These are phyloP conservation scores for Chlorencoelia australis DNA, from an alignment of 2,329 filamentous ascomycete species.

Conservation along the genomic window DNA sequence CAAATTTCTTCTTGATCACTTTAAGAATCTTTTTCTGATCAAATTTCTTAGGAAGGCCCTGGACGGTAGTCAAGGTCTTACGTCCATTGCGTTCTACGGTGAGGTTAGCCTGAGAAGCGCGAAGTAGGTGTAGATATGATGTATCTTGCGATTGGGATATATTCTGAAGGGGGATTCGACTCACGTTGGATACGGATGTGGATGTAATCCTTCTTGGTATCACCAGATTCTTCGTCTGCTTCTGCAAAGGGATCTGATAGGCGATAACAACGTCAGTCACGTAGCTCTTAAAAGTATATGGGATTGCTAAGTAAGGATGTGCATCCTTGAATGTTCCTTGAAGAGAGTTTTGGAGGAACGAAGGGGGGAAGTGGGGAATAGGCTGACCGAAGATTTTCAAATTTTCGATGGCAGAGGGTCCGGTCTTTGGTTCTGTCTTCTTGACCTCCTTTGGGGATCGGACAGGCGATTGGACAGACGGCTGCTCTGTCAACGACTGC, in stretches of 20 bases:
- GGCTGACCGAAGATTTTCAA: constrained; percentile 8
- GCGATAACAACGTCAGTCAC: background rate
- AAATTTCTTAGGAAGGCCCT: constrained; percentile 97
- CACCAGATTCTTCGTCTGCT: constrained; percentile 98
- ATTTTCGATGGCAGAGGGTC: constrained; percentile 9
- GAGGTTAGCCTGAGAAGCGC: constrained; percentile 31
- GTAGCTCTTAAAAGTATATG: too few relatives aligned
- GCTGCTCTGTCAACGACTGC: too few relatives aligned
- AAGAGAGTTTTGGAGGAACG: too few relatives aligned
- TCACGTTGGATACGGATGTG: constrained; percentile 99
- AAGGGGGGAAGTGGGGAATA: background rate
- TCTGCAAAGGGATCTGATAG: constrained; percentile 97
- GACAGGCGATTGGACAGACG: too few relatives aligned
- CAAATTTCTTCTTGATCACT: constrained; percentile 99
- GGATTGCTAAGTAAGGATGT: too few relatives aligned
- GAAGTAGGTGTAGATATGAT: background rate
- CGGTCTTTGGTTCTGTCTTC: too few relatives aligned
- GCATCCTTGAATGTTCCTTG: too few relatives aligned
- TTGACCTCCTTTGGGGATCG: too few relatives aligned
- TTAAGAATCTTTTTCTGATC: constrained; percentile 99
- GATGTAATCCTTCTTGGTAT: constrained; percentile 93
- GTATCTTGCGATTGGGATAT: background rate
- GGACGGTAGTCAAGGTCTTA: constrained; percentile 99
- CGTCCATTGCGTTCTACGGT: constrained; percentile 95
- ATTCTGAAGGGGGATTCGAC: constrained; percentile 29